Evolutionary conservation across 2,329 filamentous ascomycete genomes (phyloP), one percentile per base, ranked within the genome.

Genomic region (Penicillium janthinellum): DNA sequence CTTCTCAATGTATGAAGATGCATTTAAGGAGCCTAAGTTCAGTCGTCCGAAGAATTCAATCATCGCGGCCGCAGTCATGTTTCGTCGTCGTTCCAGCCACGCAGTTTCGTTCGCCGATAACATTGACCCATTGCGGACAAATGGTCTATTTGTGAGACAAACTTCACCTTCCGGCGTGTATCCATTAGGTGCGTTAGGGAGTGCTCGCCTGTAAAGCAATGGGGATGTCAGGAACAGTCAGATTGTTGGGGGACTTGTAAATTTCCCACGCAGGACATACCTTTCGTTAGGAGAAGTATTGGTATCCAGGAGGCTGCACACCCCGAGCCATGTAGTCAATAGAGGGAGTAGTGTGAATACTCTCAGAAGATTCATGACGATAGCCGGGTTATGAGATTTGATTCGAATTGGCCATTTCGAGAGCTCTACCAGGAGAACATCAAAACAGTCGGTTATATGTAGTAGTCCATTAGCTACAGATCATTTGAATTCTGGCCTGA

Each of bases 11-110:
- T 47, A 47, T 28, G 8, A 47, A 47, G 42, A 47, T 28, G 20
- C 25, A 47, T 47, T 47, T 6, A 47, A 15, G 12, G 84, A 78
- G 63, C 96, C 92, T 1, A 63, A 44, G 70, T 86, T 86, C 70
- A 90, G 81, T 47, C 88, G 84, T 17, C 80, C 80, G 50, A 97
- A 80, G 63, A 96, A 86, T 25, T 89, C 83, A 57, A 83, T 85
- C 84, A 97, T 88, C n/a, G 91, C 87, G 10, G 86, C 77, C 17
- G 93, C 78, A 0, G 92, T 96, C 64, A 88, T 88, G 61, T 86
- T 85, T 63, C 92, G 85, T 59, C 94, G 86, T 61, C 81, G 82
- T 53, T 85, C 72, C 14, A 96, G 81, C 92, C 93, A 97, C 71
- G 83, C 78, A 41, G 81, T 83, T 78, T 97, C 94, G 57, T 88